Evolutionary conservation across 1,284 basidiomycete species (phyloP).

Genomic region (Flammula alnicola): DNA sequence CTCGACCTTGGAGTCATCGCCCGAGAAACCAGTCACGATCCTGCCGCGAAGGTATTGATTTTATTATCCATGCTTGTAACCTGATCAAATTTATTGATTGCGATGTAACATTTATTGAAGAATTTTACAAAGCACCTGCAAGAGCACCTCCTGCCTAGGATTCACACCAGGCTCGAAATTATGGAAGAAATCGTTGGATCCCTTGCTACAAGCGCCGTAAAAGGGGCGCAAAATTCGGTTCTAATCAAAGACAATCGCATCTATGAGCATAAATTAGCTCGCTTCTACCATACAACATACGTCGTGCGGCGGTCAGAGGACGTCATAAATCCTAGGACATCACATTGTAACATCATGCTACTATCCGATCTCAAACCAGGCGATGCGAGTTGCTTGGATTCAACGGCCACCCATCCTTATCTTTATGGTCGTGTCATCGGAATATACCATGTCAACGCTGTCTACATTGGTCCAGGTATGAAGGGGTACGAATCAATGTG

Average conservation of each 20-base stretch:
- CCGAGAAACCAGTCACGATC: neutral
- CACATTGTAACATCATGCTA: neutral
- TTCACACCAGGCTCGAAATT: neutral
- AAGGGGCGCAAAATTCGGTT: neutral
- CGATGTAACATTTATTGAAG: neutral
- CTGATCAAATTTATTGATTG: too few relatives aligned
- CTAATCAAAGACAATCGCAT: neutral
- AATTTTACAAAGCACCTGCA: neutral
- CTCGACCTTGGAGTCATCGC: neutral
- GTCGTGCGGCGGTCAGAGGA: neutral
- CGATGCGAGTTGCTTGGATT: neutral
- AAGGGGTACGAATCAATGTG: neutral
- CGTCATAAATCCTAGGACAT: neutral
- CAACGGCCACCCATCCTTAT: neutral
- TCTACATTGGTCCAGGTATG: neutral
- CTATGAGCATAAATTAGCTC: neutral
- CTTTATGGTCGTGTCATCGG: neutral
- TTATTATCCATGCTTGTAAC: too few relatives aligned
- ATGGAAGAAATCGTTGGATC: too few relatives aligned
- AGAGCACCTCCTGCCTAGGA: neutral
- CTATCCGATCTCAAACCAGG: neutral
- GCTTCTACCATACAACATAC: slow-evolving; percentile 1
- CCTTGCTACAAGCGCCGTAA: too few relatives aligned
- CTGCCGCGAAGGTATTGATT: neutral
- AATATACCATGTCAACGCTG: neutral